phyloP scores from a whole-genome alignment of 441 rosid genomes.

The Adansonia grandidieri region DNA sequence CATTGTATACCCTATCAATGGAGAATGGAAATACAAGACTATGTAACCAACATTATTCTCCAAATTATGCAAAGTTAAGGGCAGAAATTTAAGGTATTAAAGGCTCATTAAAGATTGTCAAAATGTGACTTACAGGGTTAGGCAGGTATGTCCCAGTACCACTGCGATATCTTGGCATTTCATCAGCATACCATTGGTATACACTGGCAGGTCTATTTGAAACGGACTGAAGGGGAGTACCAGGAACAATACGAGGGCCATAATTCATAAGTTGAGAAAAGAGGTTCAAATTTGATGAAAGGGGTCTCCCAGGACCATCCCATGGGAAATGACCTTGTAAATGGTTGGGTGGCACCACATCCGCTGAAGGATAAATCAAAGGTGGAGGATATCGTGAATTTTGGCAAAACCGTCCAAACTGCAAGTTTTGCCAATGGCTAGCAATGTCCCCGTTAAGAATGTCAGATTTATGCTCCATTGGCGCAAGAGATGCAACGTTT shows the following conservation, averaged over 20 bases:
- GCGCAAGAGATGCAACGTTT: conserved; percentile 47
- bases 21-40: neutral
- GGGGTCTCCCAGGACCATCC: conserved; percentile 92
- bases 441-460: conserved; percentile 85
- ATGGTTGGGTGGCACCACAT: conserved; percentile 68
- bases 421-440: conserved; percentile 93
- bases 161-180: conserved; percentile 84
- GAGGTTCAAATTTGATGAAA: conserved; percentile 54
- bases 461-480: conserved; percentile 63
- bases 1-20: neutral
- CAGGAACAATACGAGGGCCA: conserved; percentile 74
- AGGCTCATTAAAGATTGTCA: neutral
- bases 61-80: neutral
- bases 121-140: conserved; percentile 71
- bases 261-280: conserved; percentile 62
- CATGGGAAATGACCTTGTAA: conserved; percentile 76
- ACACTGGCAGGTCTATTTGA: conserved; percentile 66
- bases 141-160: conserved; percentile 99
- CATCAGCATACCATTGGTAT: conserved; percentile 68
- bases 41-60: neutral
- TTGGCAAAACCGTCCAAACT: conserved; percentile 87
- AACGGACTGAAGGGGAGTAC: conserved; percentile 69
- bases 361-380: conserved; percentile 58
- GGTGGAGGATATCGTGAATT: conserved; percentile 48
- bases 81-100: neutral